Percentiles rank a stretch among this genome's conserved stretches.
Conservation (phyloP, 306 rosid genomes). For the Sindora glabra region DNA sequence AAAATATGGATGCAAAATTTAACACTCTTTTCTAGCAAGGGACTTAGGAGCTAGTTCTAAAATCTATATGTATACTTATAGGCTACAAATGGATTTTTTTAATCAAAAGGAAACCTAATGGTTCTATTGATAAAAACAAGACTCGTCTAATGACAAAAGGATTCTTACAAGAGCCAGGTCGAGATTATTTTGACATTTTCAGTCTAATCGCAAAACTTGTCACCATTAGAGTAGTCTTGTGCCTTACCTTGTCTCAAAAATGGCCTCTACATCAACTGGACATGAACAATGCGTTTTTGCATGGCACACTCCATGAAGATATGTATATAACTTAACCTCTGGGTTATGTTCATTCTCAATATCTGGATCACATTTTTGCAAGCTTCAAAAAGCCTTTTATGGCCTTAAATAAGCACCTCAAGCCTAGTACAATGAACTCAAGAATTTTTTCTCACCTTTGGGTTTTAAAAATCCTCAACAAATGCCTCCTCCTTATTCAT, state of each 20-base stretch:
- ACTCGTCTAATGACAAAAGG: too few species aligned
- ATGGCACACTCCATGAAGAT: background rate
- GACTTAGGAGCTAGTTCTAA: background rate
- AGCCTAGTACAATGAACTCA: background rate
- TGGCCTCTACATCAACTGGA: background rate
- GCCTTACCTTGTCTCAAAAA: background rate
- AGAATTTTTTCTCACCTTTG: background rate
- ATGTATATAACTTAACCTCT: background rate
- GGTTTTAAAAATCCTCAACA: background rate
- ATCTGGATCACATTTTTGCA: background rate
- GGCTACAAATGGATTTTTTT: too few species aligned
- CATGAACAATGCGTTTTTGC: background rate
- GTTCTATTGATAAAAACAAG: too few species aligned
- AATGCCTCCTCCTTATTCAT: background rate
- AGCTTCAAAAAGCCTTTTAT: background rate
- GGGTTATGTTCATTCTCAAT: background rate
- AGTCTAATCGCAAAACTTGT: background rate
- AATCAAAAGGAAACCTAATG: too few species aligned
- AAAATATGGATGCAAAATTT: background rate
- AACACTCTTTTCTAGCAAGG: background rate
- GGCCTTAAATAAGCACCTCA: background rate
- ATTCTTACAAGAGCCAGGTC: background rate
- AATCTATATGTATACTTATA: too few species aligned
- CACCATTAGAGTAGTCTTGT: background rate
- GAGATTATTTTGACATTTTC: too few species aligned